These are phyloP conservation scores for Coemansia sp. DNA, from an alignment of 192 early-diverging fungal species.

Conservation along the genomic window DNA sequence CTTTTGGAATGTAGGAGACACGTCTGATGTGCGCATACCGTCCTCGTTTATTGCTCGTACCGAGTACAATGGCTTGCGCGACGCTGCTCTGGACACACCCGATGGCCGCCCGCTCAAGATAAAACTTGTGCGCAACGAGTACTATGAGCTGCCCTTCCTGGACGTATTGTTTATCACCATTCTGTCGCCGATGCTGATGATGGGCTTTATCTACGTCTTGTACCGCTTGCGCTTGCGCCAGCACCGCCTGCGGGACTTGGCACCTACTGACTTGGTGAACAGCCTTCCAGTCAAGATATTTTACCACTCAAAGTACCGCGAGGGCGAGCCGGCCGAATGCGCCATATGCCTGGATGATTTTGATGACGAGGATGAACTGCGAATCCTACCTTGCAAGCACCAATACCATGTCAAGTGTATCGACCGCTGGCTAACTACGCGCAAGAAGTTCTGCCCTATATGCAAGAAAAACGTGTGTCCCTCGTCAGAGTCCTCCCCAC, in stretches of 20 bases:
- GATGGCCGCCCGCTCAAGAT: conserved; percentile 26
- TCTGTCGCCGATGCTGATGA: conserved; percentile 80
- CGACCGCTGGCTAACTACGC: conserved; percentile 88
- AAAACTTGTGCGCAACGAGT: conserved; percentile 55
- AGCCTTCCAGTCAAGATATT: conserved; percentile 78
- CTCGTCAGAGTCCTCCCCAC: conserved; percentile 37
- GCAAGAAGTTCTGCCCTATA: conserved; percentile 82
- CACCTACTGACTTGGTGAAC: conserved; percentile 73
- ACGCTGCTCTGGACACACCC: conserved; percentile 25
- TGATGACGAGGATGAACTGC: conserved; percentile 73
- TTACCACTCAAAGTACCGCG: conserved; percentile 62
- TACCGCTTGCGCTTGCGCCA: conserved; percentile 77
- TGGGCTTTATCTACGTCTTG: conserved; percentile 73
- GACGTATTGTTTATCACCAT: conserved; percentile 85
- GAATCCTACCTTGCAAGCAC: conserved; percentile 86
- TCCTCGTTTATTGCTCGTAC: conserved; percentile 81
- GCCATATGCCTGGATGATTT: conserved; percentile 95
- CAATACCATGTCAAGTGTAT: conserved; percentile 89
- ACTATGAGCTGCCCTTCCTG: conserved; percentile 68
- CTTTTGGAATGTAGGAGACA: conserved; percentile 66
- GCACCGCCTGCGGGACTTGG: conserved; percentile 73
- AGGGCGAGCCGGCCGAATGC: conserved; percentile 82
- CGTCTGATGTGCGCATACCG: conserved; percentile 85
- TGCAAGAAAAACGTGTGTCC: conserved; percentile 70
- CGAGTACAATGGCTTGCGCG: conserved; percentile 67